These are phyloP conservation scores for Meyerozyma guilliermondii DNA, from an alignment of 1,139 yeast genomes.

Conservation along the genomic window DNA sequence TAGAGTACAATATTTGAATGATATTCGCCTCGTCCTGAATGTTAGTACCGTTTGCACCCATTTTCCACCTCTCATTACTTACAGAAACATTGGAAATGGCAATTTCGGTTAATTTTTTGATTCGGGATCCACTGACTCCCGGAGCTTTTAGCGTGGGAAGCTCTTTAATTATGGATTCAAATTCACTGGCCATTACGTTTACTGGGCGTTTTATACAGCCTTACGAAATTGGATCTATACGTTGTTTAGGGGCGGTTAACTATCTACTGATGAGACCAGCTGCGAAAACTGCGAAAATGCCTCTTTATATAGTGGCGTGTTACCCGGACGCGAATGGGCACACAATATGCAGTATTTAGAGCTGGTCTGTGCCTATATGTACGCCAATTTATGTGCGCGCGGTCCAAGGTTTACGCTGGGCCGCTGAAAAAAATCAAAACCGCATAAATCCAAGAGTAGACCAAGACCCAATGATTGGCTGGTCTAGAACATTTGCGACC, in stretches of 20 bases:
- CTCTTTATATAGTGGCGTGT: background rate
- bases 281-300: background rate
- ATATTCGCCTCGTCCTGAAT: slow-evolving; percentile 48
- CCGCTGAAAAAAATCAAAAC: background rate
- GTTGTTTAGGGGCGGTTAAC: background rate
- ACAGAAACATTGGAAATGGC: slow-evolving; percentile 65
- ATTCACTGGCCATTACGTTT: slow-evolving; percentile 27
- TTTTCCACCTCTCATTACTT: slow-evolving; percentile 7
- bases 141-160: slow-evolving; percentile 76
- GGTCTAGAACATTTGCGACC: background rate
- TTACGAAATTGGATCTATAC: background rate
- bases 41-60: background rate
- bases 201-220: background rate
- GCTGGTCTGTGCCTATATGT: background rate
- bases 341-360: too few relatives aligned
- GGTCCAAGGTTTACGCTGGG: background rate
- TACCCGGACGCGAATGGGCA: background rate
- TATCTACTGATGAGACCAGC: background rate
- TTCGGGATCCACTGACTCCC: slow-evolving; percentile 95
- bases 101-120: slow-evolving; percentile 74
- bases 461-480: background rate
- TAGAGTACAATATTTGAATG: slow-evolving; percentile 55
- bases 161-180: slow-evolving; percentile 68
- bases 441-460: background rate
- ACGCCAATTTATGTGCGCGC: background rate